Conservation (phyloP, 352 stramenopile species). For the Pythium dissotocum region DNA sequence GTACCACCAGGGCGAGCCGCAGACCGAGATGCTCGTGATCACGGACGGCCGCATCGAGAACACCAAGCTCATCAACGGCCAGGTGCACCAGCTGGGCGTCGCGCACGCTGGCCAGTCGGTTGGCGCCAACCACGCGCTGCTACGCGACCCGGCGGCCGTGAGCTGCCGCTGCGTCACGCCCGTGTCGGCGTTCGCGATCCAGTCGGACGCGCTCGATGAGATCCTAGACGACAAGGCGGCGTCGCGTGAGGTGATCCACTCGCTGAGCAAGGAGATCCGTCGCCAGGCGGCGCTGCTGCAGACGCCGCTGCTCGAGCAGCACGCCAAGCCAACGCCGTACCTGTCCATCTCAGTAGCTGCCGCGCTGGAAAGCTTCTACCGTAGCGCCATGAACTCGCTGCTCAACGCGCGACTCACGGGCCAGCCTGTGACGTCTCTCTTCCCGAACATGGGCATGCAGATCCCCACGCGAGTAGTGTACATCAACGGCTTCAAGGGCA, state of each 20-base stretch:
- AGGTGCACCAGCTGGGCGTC: constrained; percentile 73
- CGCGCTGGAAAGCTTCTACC: constrained; percentile 92
- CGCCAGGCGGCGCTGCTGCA: constrained; percentile 82
- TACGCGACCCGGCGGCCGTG: constrained; percentile 74
- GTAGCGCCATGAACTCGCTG: constrained; percentile 91
- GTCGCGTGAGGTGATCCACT: constrained; percentile 85
- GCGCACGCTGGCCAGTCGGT: constrained; percentile 54
- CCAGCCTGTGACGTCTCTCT: constrained; percentile 77
- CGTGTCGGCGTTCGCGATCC: constrained; percentile 76
- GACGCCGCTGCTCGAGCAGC: constrained; percentile 90
- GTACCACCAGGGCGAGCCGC: constrained; percentile 77
- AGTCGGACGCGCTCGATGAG: constrained; percentile 64
- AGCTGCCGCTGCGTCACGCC: constrained; percentile 80
- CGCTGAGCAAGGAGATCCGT: constrained; percentile 87
- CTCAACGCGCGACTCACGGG: constrained; percentile 88
- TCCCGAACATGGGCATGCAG: constrained; percentile 95
- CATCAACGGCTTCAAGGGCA: constrained; percentile 93
- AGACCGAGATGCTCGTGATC: constrained; percentile 83
- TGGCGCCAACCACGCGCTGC: constrained; percentile 81
- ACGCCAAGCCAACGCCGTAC: constrained; percentile 88
- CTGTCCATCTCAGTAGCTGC: constrained; percentile 91
- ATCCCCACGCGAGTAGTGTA: constrained; percentile 92
- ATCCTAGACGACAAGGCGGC: constrained; percentile 74
- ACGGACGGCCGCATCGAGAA: constrained; percentile 62
- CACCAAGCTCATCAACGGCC: constrained; percentile 81